phyloP scores from a whole-genome alignment of 768 basidiomycete species.

The Termitomyces sp. region DNA sequence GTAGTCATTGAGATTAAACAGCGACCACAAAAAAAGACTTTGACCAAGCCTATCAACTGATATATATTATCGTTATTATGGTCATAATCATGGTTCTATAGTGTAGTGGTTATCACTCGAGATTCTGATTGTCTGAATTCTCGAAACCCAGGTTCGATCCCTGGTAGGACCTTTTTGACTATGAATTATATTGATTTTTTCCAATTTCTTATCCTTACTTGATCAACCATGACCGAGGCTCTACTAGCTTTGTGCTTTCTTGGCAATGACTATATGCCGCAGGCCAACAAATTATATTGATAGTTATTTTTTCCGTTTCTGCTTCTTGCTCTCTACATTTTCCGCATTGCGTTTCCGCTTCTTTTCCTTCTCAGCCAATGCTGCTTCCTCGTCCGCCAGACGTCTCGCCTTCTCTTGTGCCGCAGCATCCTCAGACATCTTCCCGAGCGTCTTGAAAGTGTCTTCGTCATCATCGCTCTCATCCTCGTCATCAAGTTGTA shows the following conservation, averaged over 20 bases:
- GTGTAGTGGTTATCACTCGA: conserved; percentile 19
- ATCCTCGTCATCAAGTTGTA: conserved; percentile 12
- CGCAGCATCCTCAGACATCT: conserved; percentile 19
- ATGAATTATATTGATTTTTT: too few species aligned
- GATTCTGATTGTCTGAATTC: conserved; percentile 29
- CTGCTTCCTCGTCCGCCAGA: conserved; percentile 17
- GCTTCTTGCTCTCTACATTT: conserved; percentile 5
- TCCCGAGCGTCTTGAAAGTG: conserved; percentile 20
- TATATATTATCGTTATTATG: too few species aligned
- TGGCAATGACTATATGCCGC: neutral
- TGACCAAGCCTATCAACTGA: fast-evolving
- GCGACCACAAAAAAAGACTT: neutral
- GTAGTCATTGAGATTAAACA: conserved; percentile 40
- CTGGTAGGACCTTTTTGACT: conserved; percentile 36
- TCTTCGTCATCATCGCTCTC: conserved; percentile 20
- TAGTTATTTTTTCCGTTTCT: conserved; percentile 12
- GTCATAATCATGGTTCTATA: conserved; percentile 39
- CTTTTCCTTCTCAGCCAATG: conserved; percentile 16
- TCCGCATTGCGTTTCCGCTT: conserved; percentile 15
- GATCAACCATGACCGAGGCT: too few species aligned
- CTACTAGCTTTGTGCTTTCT: too few species aligned
- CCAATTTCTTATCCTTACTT: too few species aligned
- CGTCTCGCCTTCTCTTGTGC: conserved; percentile 19
- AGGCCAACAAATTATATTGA: neutral
- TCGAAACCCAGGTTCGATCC: conserved; percentile 42